Evolutionary conservation across 805 yeast species (phyloP), one percentile per base, ranked within the genome.

Genomic region (Yamadazyma olivae): DNA sequence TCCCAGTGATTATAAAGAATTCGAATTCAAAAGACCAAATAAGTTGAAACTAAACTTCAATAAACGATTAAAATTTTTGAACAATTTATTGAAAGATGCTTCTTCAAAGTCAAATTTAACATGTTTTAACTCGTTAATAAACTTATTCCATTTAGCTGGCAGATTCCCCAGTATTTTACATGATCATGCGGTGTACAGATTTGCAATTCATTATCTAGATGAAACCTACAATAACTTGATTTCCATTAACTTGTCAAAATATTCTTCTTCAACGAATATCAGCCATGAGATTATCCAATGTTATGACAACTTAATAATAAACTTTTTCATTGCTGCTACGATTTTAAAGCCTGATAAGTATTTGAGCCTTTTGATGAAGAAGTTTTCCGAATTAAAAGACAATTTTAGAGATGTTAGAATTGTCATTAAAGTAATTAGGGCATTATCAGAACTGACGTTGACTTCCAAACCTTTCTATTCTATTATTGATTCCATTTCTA

Each of bases 111-210:
- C 50, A 3, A 59, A 51, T 31, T 45, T 62, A 23, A 67, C 61
- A 28, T 50, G 61, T 30, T 63, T 61, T 39, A 66, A 66, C 35
- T 46, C 65, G 1, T 44, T 67, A 26, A 56, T 61, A 21, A 57
- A 58, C 27, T 51, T 66, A 2, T 64, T 59, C 36, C 58, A 60
- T 39, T 46, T 67, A 30, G 68, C 67, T 2, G 60, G 64, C 1
- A 51, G 61, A 35, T 46, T 63, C 17, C 53, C 54, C 6, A 37
- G 48, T 5, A 32, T 33, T 17, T 33, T 50, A 19, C 33, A 43
- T 4, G 27, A 30, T 6, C 67, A 62, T 40, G 56, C 58, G 6
- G 52, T 65, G 2, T 50, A 51, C 27, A 48, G 39, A 24, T 67
- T 67, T 36, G 50, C 64, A 25, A 21, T 50, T 12, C 43, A 39